A percentile compares a stretch with the other conserved stretches of the same genome.
phyloP scores from a whole-genome alignment of 345 rosid species.

The Eucalyptus viminalis region DNA sequence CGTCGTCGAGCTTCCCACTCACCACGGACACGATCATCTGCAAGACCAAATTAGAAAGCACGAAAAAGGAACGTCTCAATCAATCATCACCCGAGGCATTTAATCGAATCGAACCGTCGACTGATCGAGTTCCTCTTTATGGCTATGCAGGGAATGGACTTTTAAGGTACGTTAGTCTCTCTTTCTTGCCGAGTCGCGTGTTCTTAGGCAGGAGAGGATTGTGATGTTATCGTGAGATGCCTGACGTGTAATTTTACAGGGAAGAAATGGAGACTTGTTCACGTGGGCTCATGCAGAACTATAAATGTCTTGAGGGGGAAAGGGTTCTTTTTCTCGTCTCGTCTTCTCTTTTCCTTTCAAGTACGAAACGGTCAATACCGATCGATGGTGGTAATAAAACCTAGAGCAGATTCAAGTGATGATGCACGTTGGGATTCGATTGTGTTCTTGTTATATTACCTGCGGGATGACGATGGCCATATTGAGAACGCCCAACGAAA shows the following conservation, averaged over 20 bases:
- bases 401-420: background rate
- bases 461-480: conserved; percentile 75
- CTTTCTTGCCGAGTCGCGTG: background rate
- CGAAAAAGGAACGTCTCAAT: background rate
- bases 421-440: background rate
- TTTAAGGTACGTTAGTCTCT: background rate
- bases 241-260: background rate
- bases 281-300: background rate
- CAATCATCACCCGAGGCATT: background rate
- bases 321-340: background rate
- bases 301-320: background rate
- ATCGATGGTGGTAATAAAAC: background rate
- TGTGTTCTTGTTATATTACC: conserved; percentile 8
- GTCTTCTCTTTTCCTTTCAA: background rate
- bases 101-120: background rate
- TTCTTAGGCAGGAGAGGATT: background rate
- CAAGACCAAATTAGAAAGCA: background rate
- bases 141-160: background rate
- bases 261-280: background rate
- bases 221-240: background rate
- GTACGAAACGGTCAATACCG: background rate
- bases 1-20: conserved; percentile 63
- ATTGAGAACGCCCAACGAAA: conserved; percentile 77
- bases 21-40: conserved; percentile 71
- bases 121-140: background rate